Percentiles rank a stretch among this genome's conserved stretches.
phyloP scores from a whole-genome alignment of 2,329 filamentous ascomycete genomes.

The Alternaria sp. region DNA sequence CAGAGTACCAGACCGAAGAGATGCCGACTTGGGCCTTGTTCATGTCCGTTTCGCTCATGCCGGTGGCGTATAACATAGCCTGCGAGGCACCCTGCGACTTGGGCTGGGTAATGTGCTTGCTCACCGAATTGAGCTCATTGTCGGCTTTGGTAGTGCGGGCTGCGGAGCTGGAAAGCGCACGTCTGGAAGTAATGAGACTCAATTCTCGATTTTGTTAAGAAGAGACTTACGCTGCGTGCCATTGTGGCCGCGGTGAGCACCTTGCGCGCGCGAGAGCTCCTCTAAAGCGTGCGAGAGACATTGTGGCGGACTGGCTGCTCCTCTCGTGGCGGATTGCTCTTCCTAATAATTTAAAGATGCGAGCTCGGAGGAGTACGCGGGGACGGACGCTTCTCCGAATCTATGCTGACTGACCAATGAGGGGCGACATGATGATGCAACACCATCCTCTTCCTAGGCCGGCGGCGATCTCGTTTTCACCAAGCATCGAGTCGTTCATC shows the following conservation, averaged over 20 bases:
- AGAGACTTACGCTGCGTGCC: conserved; percentile 43
- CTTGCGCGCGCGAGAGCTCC: conserved; percentile 44
- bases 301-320: conserved; percentile 37
- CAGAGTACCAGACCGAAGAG: conserved; percentile 96
- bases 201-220: neutral
- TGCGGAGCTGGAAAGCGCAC: conserved; percentile 48
- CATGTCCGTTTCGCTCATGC: conserved; percentile 85
- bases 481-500: neutral
- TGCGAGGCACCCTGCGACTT: conserved; percentile 98
- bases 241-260: conserved; percentile 44
- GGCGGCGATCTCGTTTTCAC: neutral
- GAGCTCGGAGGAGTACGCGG: conserved; percentile 34
- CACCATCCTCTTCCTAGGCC: neutral
- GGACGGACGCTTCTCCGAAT: conserved; percentile 23
- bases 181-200: conserved; percentile 39
- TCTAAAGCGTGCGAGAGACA: conserved; percentile 50
- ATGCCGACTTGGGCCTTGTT: conserved; percentile 97
- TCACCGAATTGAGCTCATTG: conserved; percentile 74
- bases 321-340: conserved; percentile 14
- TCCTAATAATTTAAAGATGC: conserved; percentile 40
- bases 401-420: conserved; percentile 33
- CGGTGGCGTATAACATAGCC: conserved; percentile 98
- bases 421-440: conserved; percentile 24
- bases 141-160: conserved; percentile 44
- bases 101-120: conserved; percentile 86